Conservation (phyloP, 129 eudicot species). For the Flaveria brownii region DNA sequence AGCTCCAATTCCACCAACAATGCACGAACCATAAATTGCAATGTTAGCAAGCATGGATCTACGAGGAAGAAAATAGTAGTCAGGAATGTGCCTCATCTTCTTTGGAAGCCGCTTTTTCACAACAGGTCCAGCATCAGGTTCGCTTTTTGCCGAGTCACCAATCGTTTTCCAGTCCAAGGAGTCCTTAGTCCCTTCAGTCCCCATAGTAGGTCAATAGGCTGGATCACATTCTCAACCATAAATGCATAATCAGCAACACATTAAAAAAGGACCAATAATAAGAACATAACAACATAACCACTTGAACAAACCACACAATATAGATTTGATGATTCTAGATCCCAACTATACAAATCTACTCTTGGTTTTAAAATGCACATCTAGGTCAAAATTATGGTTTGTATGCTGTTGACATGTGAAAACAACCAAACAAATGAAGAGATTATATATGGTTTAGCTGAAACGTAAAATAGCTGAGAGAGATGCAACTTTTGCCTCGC, state of each 20-base stretch:
- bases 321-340: neutral
- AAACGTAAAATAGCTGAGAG: too few relatives aligned
- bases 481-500: too few relatives aligned
- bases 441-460: too few relatives aligned
- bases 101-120: conserved; percentile 73
- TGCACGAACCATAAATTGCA: conserved; percentile 74
- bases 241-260: conserved; percentile 21
- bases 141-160: conserved; percentile 38
- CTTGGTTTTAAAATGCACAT: neutral
- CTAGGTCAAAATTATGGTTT: too few relatives aligned
- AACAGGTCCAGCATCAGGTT: conserved; percentile 46
- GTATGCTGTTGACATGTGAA: too few relatives aligned
- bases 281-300: neutral
- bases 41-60: conserved; percentile 63
- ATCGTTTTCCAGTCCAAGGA: conserved; percentile 77
- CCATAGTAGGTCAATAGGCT: conserved; percentile 41
- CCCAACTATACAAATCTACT: neutral
- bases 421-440: too few relatives aligned
- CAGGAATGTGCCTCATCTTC: conserved; percentile 74
- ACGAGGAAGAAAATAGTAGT: conserved; percentile 83
- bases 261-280: neutral
- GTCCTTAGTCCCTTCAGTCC: conserved; percentile 54
- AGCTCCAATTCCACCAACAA: conserved; percentile 86
- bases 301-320: neutral
- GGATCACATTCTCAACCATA: conserved; percentile 10